phyloP scores from a whole-genome alignment of 768 basidiomycete species.

The Amanita rubescens region DNA sequence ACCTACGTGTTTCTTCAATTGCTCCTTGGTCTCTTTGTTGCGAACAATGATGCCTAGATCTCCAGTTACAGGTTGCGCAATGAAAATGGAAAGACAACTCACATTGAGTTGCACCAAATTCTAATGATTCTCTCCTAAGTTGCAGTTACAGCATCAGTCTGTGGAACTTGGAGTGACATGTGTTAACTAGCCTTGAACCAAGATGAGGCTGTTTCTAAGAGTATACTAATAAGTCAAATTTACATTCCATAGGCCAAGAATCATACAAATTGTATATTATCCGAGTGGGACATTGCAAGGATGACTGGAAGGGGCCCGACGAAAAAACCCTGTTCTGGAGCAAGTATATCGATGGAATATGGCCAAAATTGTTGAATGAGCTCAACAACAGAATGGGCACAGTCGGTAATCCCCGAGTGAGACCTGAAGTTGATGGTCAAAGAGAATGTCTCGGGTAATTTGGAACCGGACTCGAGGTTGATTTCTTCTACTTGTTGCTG shows the following conservation, averaged over 20 bases:
- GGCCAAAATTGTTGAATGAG: conserved; percentile 58
- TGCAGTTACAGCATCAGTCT: background rate
- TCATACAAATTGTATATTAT: conserved; percentile 30
- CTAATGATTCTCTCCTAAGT: conserved; percentile 28
- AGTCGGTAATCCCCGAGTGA: conserved; percentile 67
- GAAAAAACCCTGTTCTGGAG: conserved; percentile 47
- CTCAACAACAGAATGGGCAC: conserved; percentile 58
- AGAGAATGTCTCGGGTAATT: conserved; percentile 37
- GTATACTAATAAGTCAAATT: background rate
- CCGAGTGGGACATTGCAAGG: conserved; percentile 39
- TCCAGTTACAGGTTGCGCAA: background rate
- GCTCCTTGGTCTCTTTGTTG: conserved; percentile 42
- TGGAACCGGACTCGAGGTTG: background rate
- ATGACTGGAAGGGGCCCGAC: conserved; percentile 53
- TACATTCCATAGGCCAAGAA: background rate
- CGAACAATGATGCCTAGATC: conserved; percentile 61
- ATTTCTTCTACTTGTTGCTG: conserved; percentile 8
- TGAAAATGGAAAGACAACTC: background rate
- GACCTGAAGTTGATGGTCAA: conserved; percentile 63
- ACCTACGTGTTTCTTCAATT: conserved; percentile 44
- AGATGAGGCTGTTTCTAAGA: conserved; percentile 50
- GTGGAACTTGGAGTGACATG: background rate
- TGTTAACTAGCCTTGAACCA: conserved; percentile 36
- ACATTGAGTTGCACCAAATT: conserved; percentile 67
- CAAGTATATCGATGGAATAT: conserved; percentile 51